Evolutionary conservation across 2,329 filamentous ascomycete species (phyloP).

Genomic region (Colletotrichum neosansevieriae): DNA sequence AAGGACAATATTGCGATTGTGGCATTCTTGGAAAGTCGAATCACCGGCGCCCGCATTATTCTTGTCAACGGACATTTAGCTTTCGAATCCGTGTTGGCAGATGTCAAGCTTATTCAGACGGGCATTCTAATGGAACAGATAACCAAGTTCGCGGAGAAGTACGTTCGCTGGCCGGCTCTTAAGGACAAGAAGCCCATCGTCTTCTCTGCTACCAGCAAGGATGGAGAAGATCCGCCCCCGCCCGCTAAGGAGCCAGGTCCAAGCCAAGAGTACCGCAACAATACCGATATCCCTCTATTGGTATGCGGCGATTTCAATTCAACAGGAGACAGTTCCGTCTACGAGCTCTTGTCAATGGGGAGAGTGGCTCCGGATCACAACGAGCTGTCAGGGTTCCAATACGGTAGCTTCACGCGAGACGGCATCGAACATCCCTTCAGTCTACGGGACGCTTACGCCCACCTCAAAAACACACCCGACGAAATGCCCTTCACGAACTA

Average conservation of each 20-base stretch:
- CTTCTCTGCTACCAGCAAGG: constrained; percentile 52
- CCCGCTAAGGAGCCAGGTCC: constrained; percentile 76
- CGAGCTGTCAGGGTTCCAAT: constrained; percentile 84
- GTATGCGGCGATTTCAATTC: constrained; percentile 98
- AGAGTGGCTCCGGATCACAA: constrained; percentile 81
- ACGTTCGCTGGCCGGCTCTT: constrained; percentile 81
- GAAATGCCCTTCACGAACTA: constrained; percentile 97
- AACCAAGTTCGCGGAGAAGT: constrained; percentile 86
- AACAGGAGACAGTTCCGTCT: constrained; percentile 85
- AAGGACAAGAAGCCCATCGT: constrained; percentile 80
- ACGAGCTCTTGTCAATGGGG: constrained; percentile 88
- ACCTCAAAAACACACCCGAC: constrained; percentile 83
- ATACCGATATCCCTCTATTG: constrained; percentile 88
- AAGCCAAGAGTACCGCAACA: constrained; percentile 87
- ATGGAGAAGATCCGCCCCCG: constrained; percentile 62
- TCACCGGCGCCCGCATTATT: constrained; percentile 90
- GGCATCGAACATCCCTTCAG: constrained; percentile 96
- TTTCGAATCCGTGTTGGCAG: constrained; percentile 91
- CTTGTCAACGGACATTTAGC: constrained; percentile 94
- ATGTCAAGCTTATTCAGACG: constrained; percentile 97
- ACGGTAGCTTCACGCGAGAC: constrained; percentile 91
- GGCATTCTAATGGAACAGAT: constrained; percentile 95
- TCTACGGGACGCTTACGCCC: constrained; percentile 88
- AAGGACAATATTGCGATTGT: constrained; percentile 97
- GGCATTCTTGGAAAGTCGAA: constrained; percentile 90